Evolutionary conservation across 306 rosid genomes (phyloP).

Genomic region (Prunus salicina): DNA sequence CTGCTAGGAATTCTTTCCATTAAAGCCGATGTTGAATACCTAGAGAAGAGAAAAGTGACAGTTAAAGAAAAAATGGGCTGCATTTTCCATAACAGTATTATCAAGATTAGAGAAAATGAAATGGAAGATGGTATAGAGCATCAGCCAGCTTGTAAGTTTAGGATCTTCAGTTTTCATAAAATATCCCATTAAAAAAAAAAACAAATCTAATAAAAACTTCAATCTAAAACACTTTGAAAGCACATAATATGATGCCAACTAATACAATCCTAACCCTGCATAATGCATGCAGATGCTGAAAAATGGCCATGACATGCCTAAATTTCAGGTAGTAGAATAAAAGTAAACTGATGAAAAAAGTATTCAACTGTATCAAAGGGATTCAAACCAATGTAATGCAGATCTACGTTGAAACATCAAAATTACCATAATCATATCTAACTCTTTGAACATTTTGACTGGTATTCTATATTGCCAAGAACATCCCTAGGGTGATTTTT

Average conservation of each 20-base stretch:
- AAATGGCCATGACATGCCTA: neutral
- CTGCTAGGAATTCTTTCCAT: constrained; percentile 96
- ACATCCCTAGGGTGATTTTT: neutral
- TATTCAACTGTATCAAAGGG: neutral
- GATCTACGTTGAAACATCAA: neutral
- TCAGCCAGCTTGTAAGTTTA: neutral
- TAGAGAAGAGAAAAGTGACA: constrained; percentile 29
- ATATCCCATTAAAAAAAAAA: neutral
- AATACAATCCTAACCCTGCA: neutral
- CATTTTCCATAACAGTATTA: neutral
- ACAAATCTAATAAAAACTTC: neutral
- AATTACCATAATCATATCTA: neutral
- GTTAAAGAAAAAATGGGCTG: constrained; percentile 19
- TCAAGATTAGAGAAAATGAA: neutral
- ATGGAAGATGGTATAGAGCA: neutral
- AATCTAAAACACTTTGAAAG: neutral
- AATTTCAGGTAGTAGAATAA: neutral
- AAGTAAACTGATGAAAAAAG: neutral
- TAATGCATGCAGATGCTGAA: neutral
- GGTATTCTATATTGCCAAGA: neutral
- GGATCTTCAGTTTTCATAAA: neutral
- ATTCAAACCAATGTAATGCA: neutral
- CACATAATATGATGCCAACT: neutral
- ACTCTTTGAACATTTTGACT: neutral
- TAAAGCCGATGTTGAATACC: constrained; percentile 82